Evolutionary conservation across 1,284 basidiomycete species (phyloP).

Genomic region (Sanghuangporus weigelae): DNA sequence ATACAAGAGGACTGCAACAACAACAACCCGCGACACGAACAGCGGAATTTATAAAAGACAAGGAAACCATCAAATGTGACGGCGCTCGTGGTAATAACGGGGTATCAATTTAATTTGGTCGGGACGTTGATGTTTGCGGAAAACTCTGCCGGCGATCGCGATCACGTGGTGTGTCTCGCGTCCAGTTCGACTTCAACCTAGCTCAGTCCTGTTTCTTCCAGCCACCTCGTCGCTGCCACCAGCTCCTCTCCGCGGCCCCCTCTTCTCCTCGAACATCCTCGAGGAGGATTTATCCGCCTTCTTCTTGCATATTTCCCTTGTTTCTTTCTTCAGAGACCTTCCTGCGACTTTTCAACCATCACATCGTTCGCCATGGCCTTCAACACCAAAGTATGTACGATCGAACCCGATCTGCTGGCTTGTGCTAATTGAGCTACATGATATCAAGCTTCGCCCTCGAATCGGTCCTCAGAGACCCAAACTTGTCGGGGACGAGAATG

Average conservation of each 20-base stretch:
- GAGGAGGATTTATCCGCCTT: conserved; percentile 22
- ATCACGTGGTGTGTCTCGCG: conserved; percentile 6
- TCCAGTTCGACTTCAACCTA: conserved; percentile 10
- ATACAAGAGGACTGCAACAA: background rate
- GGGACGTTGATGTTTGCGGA: background rate
- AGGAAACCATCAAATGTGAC: conserved; percentile 3
- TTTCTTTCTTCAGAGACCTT: conserved; percentile 1
- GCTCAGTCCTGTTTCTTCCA: background rate
- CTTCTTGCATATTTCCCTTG: conserved; percentile 27
- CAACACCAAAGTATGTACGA: conserved; percentile 14
- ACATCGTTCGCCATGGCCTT: conserved; percentile 9
- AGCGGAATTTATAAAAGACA: background rate
- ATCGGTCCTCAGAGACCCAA: conserved; percentile 48
- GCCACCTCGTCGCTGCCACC: conserved; percentile 19
- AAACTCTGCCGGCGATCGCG: background rate
- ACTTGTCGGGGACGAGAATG: conserved; percentile 61
- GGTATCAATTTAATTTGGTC: background rate
- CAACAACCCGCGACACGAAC: background rate
- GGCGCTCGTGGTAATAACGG: background rate
- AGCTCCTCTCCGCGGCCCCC: conserved; percentile 18
- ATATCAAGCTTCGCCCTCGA: conserved; percentile 33
- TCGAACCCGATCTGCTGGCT: background rate
- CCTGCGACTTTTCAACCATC: conserved; percentile 1
- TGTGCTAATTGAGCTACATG: background rate
- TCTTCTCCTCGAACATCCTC: conserved; percentile 17